Base-by-base conservation (phyloP, 805 yeast genomes). In the Teunomyces stri region DNA sequence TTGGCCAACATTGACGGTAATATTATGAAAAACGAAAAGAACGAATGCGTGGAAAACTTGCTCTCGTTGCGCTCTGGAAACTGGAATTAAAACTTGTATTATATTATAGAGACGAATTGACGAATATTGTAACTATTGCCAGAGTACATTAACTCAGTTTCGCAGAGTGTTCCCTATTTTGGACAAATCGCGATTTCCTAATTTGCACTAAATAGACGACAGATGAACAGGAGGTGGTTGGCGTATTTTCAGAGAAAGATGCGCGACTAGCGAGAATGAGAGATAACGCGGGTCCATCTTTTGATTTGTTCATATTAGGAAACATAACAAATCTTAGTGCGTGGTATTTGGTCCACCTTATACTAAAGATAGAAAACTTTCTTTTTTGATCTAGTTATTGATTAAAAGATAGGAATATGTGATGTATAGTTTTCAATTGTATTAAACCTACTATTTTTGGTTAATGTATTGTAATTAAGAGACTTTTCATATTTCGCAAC, bases 61-160 rank as follows among this genome's bases (percentile, higher is more conserved):
- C 60, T 74, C 39, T 65, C 75, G 22, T 59, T 74, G 46, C 67
- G 66, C 59, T 49, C 64, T 7, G 72, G 70, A 3, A 62, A 62
- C 46, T 68, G 73, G 72, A 43, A 50, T 11, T 52, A 42, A 40
- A 11, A 11, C n/a, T 22, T 20, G 15, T 37, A 37, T 13, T 36
- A 18, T 18, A 20, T 36, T 21, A 21, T 21, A 22, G 29, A 37
- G 13, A 37, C 25, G 40, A 37, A 37, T 37, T 37, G 40, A 37
- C 40, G 40, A 37, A 22, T 18, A 11, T 37, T 20, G 18, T 3
- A 12, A 11, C 22, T 20, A 29, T 37, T 37, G 29, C 40, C 40
- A 9, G 7, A 37, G 40, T 22, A 9, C 4, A 37, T 20, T 22
- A 37, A 37, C 29, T 21, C 20, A 12, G n/a, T 9, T 11, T 35